phyloP scores from a whole-genome alignment of 352 stramenopile species.

The Plasmopara halstedii region DNA sequence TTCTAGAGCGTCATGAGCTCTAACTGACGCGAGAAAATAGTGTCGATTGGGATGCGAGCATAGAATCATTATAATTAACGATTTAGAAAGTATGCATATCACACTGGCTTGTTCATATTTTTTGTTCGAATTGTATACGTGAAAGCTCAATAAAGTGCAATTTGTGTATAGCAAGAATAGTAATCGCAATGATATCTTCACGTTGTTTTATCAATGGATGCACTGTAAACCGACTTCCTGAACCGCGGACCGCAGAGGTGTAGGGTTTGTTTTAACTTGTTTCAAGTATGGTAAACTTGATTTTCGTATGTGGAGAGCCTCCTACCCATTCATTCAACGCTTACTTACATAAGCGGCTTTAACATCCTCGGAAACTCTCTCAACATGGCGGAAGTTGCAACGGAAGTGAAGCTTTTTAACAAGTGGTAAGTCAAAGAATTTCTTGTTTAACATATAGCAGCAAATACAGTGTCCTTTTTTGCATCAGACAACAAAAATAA shows the following conservation, averaged over 20 bases:
- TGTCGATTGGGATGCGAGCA: too few relatives aligned
- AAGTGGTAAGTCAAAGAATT: slow-evolving; percentile 75
- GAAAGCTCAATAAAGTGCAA: too few relatives aligned
- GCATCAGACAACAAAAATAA: too few relatives aligned
- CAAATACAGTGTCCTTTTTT: too few relatives aligned
- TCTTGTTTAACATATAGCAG: not conserved
- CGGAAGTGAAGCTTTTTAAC: slow-evolving; percentile 93
- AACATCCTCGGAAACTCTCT: slow-evolving; percentile 82
- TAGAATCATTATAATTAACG: too few relatives aligned
- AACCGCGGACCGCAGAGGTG: slow-evolving; percentile 13
- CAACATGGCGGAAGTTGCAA: slow-evolving; percentile 89
- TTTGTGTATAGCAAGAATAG: too few relatives aligned
- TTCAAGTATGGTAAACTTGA: slow-evolving; percentile 53
- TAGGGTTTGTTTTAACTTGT: slow-evolving; percentile 27
- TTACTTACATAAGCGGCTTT: slow-evolving; percentile 34
- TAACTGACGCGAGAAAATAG: too few relatives aligned
- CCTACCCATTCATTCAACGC: slow-evolving; percentile 79
- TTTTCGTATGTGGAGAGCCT: slow-evolving; percentile 49
- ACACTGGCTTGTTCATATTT: too few relatives aligned
- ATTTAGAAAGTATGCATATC: too few relatives aligned
- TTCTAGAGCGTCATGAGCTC: slow-evolving; percentile 48
- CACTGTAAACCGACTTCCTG: slow-evolving; percentile 8
- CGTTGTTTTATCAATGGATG: not conserved
- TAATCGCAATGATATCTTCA: too few relatives aligned
- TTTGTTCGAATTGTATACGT: too few relatives aligned